A percentile compares a stretch with the other conserved stretches of the same genome.
These are phyloP conservation scores for Serendipita vermifera DNA, from an alignment of 768 basidiomycete species.

Conservation along the genomic window DNA sequence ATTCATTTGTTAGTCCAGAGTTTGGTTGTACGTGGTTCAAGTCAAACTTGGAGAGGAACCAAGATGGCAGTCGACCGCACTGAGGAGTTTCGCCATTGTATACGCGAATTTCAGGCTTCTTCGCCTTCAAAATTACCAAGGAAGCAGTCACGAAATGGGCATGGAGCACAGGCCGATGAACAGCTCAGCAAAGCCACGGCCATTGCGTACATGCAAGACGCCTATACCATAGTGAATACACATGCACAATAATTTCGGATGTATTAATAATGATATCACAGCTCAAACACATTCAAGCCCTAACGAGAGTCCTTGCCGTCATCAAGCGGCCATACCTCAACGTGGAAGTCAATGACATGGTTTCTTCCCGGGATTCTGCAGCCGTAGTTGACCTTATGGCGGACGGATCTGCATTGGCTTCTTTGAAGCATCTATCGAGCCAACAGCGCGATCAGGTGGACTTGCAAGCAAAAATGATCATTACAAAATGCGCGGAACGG, in stretches of 20 bases:
- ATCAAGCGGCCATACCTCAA: constrained; percentile 84
- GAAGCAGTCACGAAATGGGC: constrained; percentile 16
- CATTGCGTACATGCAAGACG: constrained; percentile 62
- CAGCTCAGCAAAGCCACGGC: constrained; percentile 27
- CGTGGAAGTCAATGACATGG: constrained; percentile 46
- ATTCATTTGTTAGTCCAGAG: no score
- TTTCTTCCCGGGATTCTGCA: constrained; percentile 37
- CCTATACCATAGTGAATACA: constrained; percentile 48
- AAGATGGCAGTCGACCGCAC: constrained; percentile 40
- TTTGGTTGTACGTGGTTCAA: no score
- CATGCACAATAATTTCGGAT: constrained; percentile 14
- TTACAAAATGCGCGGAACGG: constrained; percentile 73
- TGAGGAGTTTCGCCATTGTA: constrained; percentile 40
- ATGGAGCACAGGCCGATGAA: constrained; percentile 28
- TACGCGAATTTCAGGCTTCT: constrained; percentile 35
- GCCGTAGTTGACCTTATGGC: constrained; percentile 44
- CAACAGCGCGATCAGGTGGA: constrained; percentile 95
- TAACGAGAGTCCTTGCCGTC: constrained; percentile 56
- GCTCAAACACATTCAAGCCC: constrained; percentile 60
- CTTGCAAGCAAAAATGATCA: constrained; percentile 73
- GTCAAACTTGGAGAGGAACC: no score
- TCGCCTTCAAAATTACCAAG: constrained; percentile 18
- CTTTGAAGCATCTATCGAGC: constrained; percentile 62
- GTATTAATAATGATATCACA: constrained; percentile 20
- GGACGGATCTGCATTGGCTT: constrained; percentile 38